Evolutionary conservation across 139 green algal species (phyloP), one percentile per base, ranked within the genome.

Genomic region (Micractinium conductrix): DNA sequence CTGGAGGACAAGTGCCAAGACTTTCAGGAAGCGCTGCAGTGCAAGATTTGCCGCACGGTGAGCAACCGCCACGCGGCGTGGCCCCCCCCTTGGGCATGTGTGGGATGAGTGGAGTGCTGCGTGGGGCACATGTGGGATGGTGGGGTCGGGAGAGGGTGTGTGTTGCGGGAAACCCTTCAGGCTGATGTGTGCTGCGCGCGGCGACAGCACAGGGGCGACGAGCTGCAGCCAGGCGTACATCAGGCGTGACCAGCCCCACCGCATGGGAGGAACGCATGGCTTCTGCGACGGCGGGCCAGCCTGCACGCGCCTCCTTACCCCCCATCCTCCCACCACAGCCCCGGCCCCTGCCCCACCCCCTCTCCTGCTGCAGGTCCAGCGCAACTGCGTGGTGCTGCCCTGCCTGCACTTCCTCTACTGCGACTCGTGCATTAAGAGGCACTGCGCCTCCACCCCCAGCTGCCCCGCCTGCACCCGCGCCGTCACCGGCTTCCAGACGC

Each of bases 381-480:
- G 87, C 4, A 91, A 91, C 79, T 91, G 87, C 70, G 70, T 91
- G n/a, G 87, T 90, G 42, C 80, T 91, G 28, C 87, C 87, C 28
- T 91, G 87, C 86, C 63, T 91, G 24, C 87, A 91, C 81, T 91
- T 91, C 60, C 68, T 85, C 45, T 88, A 83, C 58, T 91, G 87
- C 72, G 87, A 90, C 48, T 45, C 35, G n/a, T 90, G 87, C 75
- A 82, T 90, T 35, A 81, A 90, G 78, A 40, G 84, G 69, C 87
- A 90, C 75, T 90, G 85, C 60, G 30, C 69, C 68, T 35, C 53
- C 67, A 88, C 37, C 42, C 82, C 75, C 42, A 74, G 26, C 69
- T 90, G 87, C 65, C 87, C 87, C 4, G 86, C 74, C 35, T 90
- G 87, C 87, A 84, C 82, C 73, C 70, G 44, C 38, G 42, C 72